Percentiles rank a stretch among this genome's conserved stretches.
These are phyloP conservation scores for Eremothecium cymbalariae DNA, from an alignment of 1,139 yeast genomes.

Conservation along the genomic window DNA sequence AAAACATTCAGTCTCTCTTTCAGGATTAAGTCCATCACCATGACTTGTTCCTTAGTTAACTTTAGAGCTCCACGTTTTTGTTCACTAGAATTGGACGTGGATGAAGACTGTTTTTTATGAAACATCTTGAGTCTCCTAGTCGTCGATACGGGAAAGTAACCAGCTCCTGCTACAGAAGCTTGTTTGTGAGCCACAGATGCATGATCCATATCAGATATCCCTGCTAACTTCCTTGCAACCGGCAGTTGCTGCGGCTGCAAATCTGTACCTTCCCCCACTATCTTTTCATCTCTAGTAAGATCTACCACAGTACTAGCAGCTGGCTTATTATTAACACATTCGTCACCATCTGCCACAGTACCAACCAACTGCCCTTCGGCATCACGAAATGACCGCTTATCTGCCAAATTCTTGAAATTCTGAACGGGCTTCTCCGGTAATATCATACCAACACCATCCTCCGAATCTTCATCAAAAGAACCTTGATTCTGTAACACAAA, in stretches of 20 bases:
- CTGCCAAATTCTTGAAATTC: constrained; percentile 20
- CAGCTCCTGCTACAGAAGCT: too few relatives aligned
- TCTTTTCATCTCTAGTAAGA: neutral
- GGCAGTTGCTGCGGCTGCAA: constrained; percentile 4
- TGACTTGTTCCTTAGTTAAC: constrained; percentile 41
- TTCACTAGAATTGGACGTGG: too few relatives aligned
- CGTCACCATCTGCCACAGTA: constrained; percentile 10
- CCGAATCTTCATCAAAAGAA: constrained; percentile 30
- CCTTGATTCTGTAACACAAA: too few relatives aligned
- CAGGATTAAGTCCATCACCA: constrained; percentile 46
- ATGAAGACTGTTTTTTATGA: constrained; percentile 5
- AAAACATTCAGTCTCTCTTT: constrained; percentile 46
- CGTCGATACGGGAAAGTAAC: too few relatives aligned
- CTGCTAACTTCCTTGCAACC: constrained; percentile 5
- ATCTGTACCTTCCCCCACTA: neutral
- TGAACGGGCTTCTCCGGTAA: constrained; percentile 19
- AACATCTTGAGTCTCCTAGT: too few relatives aligned
- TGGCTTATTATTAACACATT: constrained; percentile 2
- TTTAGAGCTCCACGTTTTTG: constrained; percentile 3
- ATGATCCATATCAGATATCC: constrained; percentile 7
- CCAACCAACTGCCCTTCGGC: neutral
- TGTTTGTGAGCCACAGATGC: too few relatives aligned
- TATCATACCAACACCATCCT: constrained; percentile 18
- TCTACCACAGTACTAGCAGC: constrained; percentile 1
- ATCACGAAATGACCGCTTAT: constrained; percentile 6